Conservation (phyloP, 1,284 basidiomycete species). For the Entoloma clypeatum region DNA sequence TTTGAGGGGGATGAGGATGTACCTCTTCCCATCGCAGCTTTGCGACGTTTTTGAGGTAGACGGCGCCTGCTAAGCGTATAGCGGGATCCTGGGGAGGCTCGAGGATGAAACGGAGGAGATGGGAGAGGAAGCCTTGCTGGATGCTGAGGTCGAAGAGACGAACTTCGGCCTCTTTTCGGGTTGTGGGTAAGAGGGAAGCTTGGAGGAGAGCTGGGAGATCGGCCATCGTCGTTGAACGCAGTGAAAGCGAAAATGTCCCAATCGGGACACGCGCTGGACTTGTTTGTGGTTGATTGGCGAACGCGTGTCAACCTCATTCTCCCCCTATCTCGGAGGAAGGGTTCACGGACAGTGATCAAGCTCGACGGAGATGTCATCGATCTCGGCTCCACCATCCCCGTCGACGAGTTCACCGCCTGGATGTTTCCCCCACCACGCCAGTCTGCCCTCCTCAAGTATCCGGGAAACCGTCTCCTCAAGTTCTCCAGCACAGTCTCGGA, state of each 20-base stretch:
- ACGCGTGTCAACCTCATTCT: no score
- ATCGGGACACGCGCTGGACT: no score
- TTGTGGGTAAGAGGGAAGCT: conserved; percentile 69
- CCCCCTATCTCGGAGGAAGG: no score
- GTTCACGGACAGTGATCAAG: no score
- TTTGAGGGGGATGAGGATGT: conserved; percentile 25
- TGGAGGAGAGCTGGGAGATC: conserved; percentile 64
- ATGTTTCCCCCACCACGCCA: conserved; percentile 21
- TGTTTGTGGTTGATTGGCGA: no score
- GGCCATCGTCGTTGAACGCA: no score
- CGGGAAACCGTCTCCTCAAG: no score
- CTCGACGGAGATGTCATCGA: no score
- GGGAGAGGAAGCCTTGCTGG: conserved; percentile 76
- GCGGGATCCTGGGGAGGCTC: conserved; percentile 63
- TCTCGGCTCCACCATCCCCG: conserved; percentile 6
- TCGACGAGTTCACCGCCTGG: conserved; percentile 12
- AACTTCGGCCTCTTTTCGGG: conserved; percentile 79
- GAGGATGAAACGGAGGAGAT: conserved; percentile 72
- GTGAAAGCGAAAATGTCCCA: no score
- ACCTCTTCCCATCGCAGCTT: conserved; percentile 88
- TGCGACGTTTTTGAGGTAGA: conserved; percentile 87
- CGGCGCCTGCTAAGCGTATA: conserved; percentile 75
- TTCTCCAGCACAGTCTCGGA: conserved; percentile 25
- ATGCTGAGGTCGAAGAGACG: conserved; percentile 62
- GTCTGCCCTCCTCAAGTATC: conserved; percentile 6